phyloP scores from a whole-genome alignment of 495 filamentous ascomycete genomes.

The Tuber magnatum region DNA sequence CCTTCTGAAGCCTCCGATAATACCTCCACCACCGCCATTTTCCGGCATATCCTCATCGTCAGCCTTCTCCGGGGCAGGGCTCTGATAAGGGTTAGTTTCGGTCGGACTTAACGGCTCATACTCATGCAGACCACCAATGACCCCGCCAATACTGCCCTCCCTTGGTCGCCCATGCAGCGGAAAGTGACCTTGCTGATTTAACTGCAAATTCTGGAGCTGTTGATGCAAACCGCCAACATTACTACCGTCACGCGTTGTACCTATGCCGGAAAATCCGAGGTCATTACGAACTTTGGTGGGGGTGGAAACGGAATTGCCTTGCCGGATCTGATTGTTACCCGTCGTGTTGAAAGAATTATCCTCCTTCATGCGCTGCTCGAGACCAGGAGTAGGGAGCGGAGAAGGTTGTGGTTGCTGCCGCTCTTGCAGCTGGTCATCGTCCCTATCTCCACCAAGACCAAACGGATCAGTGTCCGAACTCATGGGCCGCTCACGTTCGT shows the following conservation, averaged over 20 bases:
- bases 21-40: slow-evolving; percentile 51
- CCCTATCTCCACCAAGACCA: slow-evolving; percentile 51
- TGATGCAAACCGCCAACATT: slow-evolving; percentile 45
- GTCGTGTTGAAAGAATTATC: slow-evolving; percentile 43
- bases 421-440: slow-evolving; percentile 49
- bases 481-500: slow-evolving; percentile 52
- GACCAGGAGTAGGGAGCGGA: slow-evolving; percentile 46
- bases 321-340: slow-evolving; percentile 43
- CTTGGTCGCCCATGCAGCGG: slow-evolving; percentile 48
- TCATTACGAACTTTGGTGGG: slow-evolving; percentile 44
- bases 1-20: slow-evolving; percentile 43
- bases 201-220: slow-evolving; percentile 38
- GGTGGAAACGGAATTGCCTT: slow-evolving; percentile 33
- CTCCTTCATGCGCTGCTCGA: slow-evolving; percentile 54
- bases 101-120: slow-evolving; percentile 77
- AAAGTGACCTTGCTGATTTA: slow-evolving; percentile 46
- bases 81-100: slow-evolving; percentile 95
- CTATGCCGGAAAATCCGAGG: slow-evolving; percentile 78
- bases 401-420: slow-evolving; percentile 28
- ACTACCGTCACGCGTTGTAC: slow-evolving; percentile 55
- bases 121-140: slow-evolving; percentile 48
- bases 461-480: slow-evolving; percentile 75
- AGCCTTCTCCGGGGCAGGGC: slow-evolving; percentile 71
- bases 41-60: slow-evolving; percentile 57
- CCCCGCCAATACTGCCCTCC: slow-evolving; percentile 48